Evolutionary conservation across 495 filamentous ascomycete genomes (phyloP).

Genomic region (Penicillium daleae): DNA sequence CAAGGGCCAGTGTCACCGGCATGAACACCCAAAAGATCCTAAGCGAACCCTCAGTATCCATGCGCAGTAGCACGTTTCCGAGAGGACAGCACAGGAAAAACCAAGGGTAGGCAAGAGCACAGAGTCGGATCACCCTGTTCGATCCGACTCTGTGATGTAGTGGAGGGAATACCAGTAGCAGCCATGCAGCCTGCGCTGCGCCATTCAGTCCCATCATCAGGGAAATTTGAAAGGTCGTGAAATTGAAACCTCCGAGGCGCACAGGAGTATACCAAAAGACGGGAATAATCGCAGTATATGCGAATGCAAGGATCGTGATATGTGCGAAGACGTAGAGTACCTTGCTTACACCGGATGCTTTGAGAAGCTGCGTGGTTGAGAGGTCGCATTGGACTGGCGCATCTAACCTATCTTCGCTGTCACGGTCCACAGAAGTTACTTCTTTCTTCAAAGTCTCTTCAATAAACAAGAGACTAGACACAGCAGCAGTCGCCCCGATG

Average conservation of each 20-base stretch:
- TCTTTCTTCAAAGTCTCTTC: conserved; percentile 57
- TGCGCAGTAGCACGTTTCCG: conserved; percentile 54
- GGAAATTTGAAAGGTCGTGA: conserved; percentile 60
- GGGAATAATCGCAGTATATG: conserved; percentile 63
- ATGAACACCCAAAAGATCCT: conserved; percentile 58
- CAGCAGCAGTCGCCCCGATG: conserved; percentile 54
- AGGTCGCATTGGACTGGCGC: conserved; percentile 19
- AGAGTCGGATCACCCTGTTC: conserved; percentile 58
- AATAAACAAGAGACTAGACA: conserved; percentile 52
- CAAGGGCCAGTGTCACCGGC: conserved; percentile 44
- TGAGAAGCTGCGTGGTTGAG: conserved; percentile 59
- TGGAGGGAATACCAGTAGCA: conserved; percentile 64
- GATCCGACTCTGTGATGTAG: conserved; percentile 63
- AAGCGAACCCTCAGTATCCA: conserved; percentile 28
- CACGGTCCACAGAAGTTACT: conserved; percentile 8
- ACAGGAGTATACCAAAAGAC: conserved; percentile 64
- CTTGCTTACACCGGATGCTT: conserved; percentile 59
- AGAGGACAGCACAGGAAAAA: conserved; percentile 57
- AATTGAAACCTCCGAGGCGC: conserved; percentile 61
- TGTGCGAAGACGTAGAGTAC: conserved; percentile 64
- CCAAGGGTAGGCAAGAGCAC: conserved; percentile 58
- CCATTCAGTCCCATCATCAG: conserved; percentile 61
- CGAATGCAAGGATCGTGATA: conserved; percentile 63
- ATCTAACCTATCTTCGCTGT: conserved; percentile 13
- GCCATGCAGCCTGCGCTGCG: conserved; percentile 64